Evolutionary conservation across 2,329 filamentous ascomycete genomes (phyloP), one percentile per base, ranked within the genome.

Genomic region (Ascochyta koolunga): DNA sequence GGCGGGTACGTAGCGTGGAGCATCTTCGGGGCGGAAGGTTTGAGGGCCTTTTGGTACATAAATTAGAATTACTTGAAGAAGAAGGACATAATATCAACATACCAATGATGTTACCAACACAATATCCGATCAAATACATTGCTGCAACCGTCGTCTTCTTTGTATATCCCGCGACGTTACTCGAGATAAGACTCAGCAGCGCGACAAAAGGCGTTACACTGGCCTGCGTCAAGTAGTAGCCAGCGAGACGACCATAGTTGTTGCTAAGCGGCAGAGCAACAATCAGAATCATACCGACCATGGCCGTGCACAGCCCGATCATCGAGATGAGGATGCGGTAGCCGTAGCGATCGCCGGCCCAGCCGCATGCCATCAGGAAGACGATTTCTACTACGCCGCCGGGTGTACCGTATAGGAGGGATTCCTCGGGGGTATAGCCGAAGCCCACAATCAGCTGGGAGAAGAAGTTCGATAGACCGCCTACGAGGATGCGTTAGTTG

Each of bases 341-440:
- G 16, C 79, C 77, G 39, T 79, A 80, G 33, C 48, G 77, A 61
- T 87, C 83, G 38, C 85, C 85, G 0, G 86, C 73, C 62, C 80
- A 83, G 32, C 82, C 84, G 54, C 79, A 83, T 3, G 78, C 63
- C 13, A 89, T 70, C 9, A 89, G 72, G 0, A 82, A 76, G 24
- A 88, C 74, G 19, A 89, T 77, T 73, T 89, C 85, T 29, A 89
- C 80, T 0, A 82, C 86, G 4, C 88, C 88, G 8, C 83, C 85
- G 0, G 88, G 87, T 0, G 82, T 84, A 36, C 86, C 86, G 56
- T 88, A 83, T 1, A 90, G 79, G 2, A 90, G 76, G 4, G 84
- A 86, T 62, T 89, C 74, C 55, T 87, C 78, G 2, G 78, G 71
- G 0, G 84, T 85, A 69, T 87, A 90, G 9, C 88, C 88, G 60